Conservation (phyloP, 2,329 filamentous ascomycete genomes). For the Nemania diffusa region DNA sequence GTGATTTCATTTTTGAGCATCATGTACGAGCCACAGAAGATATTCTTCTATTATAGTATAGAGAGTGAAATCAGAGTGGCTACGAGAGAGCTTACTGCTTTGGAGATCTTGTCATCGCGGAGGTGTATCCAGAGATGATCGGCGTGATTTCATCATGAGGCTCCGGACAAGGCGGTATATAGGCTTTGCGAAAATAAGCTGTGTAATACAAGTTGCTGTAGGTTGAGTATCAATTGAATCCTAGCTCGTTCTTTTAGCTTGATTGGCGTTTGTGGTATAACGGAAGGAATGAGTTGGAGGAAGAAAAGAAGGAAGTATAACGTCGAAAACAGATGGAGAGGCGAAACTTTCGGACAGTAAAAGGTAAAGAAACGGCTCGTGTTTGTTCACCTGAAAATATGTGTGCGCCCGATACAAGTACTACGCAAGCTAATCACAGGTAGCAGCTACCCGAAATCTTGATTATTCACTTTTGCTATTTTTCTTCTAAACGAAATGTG, state of each 20-base stretch:
- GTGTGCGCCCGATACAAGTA: background rate
- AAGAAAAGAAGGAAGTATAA: background rate
- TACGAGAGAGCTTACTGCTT: background rate
- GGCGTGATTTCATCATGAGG: background rate
- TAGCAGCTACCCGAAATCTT: background rate
- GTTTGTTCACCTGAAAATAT: background rate
- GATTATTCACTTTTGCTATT: background rate
- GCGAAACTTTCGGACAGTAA: background rate
- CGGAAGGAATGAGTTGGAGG: background rate
- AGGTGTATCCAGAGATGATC: background rate
- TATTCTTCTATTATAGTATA: background rate
- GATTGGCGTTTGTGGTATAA: background rate
- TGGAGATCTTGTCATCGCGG: background rate
- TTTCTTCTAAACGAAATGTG: too few relatives aligned
- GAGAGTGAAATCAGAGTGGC: background rate
- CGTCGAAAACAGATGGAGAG: background rate
- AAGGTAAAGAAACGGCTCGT: background rate
- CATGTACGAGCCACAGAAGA: background rate
- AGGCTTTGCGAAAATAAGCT: background rate
- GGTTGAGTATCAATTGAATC: background rate
- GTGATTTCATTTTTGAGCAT: conserved; percentile 23
- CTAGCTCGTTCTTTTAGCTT: background rate
- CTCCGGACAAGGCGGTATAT: background rate
- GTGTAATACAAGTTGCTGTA: background rate
- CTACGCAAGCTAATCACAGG: background rate